A percentile compares a stretch with the other conserved stretches of the same genome.
Evolutionary conservation across 2,329 filamentous ascomycete species (phyloP).

Genomic region (Xylaria sp.): DNA sequence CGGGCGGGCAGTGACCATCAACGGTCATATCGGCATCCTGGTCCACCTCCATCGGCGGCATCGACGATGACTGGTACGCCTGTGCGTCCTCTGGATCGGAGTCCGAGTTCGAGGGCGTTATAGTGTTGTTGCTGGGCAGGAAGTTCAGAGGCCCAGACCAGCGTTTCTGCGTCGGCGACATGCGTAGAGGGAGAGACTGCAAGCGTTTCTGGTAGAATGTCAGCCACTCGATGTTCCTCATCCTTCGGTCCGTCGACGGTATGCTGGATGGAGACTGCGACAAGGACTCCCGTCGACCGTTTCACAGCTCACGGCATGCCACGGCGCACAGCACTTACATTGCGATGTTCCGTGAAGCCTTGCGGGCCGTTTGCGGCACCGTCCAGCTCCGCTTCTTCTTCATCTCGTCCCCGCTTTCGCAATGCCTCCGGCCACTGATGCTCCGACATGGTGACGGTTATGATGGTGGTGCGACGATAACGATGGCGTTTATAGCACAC

Average conservation of each 20-base stretch:
- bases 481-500: not conserved
- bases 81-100: slow-evolving; percentile 54
- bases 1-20: slow-evolving; percentile 48
- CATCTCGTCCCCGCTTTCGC: slow-evolving; percentile 48
- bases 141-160: slow-evolving; percentile 49
- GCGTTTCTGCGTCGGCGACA: slow-evolving; percentile 56
- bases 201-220: slow-evolving; percentile 60
- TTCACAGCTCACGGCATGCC: slow-evolving; percentile 7
- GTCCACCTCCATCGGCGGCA: slow-evolving; percentile 51
- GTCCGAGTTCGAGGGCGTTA: slow-evolving; percentile 56
- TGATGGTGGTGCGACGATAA: not conserved
- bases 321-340: slow-evolving; percentile 43
- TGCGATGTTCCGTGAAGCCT: slow-evolving; percentile 51
- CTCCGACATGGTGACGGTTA: slow-evolving; percentile 27
- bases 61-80: slow-evolving; percentile 41
- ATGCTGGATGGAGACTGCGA: not conserved
- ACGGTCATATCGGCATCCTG: slow-evolving; percentile 65
- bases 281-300: not conserved
- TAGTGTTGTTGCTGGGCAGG: slow-evolving; percentile 44
- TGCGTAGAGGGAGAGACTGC: slow-evolving; percentile 63
- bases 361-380: slow-evolving; percentile 38
- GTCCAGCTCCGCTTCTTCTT: slow-evolving; percentile 42
- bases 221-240: slow-evolving; percentile 3
- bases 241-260: not conserved
- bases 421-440: slow-evolving; percentile 35